phyloP scores from a whole-genome alignment of 495 filamentous ascomycete species.

The Aspergillus cavernicola region DNA sequence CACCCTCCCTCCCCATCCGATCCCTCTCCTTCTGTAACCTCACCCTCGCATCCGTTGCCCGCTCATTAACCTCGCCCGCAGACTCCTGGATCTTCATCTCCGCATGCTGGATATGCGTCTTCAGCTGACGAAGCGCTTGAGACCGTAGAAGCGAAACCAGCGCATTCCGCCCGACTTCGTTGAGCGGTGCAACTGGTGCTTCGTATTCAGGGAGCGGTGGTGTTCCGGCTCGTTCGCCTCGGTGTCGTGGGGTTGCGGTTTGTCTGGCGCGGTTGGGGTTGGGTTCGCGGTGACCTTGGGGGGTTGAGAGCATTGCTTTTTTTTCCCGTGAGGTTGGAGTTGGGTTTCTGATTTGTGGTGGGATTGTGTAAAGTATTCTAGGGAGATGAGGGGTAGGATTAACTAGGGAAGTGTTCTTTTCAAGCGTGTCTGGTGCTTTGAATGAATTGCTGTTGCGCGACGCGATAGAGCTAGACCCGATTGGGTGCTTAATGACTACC shows the following conservation, averaged over 20 bases:
- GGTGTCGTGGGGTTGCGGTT: constrained; percentile 13
- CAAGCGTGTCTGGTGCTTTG: background rate
- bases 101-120: constrained; percentile 35
- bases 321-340: no score
- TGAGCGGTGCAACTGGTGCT: constrained; percentile 49
- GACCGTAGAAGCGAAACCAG: constrained; percentile 32
- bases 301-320: constrained; percentile 1
- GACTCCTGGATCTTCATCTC: constrained; percentile 36
- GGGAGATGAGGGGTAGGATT: no score
- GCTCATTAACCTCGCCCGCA: constrained; percentile 47
- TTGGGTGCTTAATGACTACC: constrained; percentile 22
- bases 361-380: background rate
- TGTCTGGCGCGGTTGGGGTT: constrained; percentile 5
- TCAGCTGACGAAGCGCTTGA: constrained; percentile 27
- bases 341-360: background rate
- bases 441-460: constrained; percentile 20
- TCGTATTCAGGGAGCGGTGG: constrained; percentile 56
- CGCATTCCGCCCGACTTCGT: constrained; percentile 26
- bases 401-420: background rate
- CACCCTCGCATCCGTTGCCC: constrained; percentile 29
- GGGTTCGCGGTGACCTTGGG: background rate
- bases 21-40: constrained; percentile 31
- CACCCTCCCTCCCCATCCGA: constrained; percentile 15
- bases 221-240: constrained; percentile 2
- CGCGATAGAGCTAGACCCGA: constrained; percentile 34